Conservation (phyloP, 345 rosid genomes). For the Lepidium africanum region DNA sequence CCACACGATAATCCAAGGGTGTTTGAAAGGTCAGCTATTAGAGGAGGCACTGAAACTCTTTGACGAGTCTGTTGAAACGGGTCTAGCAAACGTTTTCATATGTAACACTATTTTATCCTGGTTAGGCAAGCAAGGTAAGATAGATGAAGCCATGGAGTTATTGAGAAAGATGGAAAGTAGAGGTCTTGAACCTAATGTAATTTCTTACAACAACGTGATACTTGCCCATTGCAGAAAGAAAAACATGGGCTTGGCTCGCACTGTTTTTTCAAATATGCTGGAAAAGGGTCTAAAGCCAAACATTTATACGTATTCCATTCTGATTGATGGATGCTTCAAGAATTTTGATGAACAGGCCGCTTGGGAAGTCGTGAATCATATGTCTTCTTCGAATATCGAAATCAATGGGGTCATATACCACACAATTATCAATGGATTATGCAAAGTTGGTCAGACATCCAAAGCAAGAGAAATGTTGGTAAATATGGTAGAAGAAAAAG, state of each 20-base stretch:
- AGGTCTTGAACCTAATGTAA: constrained; percentile 35
- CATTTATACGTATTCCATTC: constrained; percentile 45
- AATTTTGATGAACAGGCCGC: constrained; percentile 38
- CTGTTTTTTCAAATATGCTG: constrained; percentile 40
- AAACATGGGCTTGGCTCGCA: constrained; percentile 40
- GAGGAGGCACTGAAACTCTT: constrained; percentile 45
- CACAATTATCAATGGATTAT: constrained; percentile 50
- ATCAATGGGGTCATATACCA: constrained; percentile 53
- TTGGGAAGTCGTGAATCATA: constrained; percentile 41
- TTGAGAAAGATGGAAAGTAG: constrained; percentile 53
- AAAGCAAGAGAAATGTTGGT: constrained; percentile 47
- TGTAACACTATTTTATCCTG: constrained; percentile 49
- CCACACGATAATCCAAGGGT: constrained; percentile 48
- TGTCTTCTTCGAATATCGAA: constrained; percentile 38
- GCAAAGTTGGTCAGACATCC: constrained; percentile 50
- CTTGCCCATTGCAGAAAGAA: constrained; percentile 43
- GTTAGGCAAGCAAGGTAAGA: constrained; percentile 45
- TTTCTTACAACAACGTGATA: constrained; percentile 62
- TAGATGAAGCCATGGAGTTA: constrained; percentile 44
- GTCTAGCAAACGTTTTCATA: constrained; percentile 45
- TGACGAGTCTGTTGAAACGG: constrained; percentile 49
- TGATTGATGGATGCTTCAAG: constrained; percentile 63
- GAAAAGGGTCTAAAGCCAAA: constrained; percentile 51
- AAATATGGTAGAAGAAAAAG: constrained; percentile 33
- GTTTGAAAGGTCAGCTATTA: constrained; percentile 31